Percentiles rank a stretch among this genome's conserved stretches.
phyloP scores from a whole-genome alignment of 345 rosid genomes.

The Orychophragmus violaceus region DNA sequence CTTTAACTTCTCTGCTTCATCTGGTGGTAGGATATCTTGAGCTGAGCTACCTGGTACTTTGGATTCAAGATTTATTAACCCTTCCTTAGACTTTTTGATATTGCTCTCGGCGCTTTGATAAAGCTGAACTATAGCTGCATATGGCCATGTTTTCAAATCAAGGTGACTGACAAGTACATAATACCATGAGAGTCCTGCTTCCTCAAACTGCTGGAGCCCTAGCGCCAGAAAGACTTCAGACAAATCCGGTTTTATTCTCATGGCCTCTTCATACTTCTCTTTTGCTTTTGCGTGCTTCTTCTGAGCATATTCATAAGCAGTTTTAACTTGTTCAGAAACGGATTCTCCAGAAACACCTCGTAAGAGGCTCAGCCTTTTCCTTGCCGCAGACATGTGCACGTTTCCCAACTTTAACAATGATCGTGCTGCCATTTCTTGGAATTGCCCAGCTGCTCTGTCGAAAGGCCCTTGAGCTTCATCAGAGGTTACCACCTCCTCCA shows the following conservation, averaged over 20 bases:
- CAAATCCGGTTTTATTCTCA: constrained; percentile 73
- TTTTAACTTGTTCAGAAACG: constrained; percentile 43
- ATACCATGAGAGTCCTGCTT: constrained; percentile 85
- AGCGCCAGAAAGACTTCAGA: constrained; percentile 64
- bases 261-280: constrained; percentile 64
- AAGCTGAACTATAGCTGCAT: constrained; percentile 46
- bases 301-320: constrained; percentile 54
- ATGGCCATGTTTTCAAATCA: constrained; percentile 62
- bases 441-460: constrained; percentile 62
- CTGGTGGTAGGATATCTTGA: constrained; percentile 38
- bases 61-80: constrained; percentile 53
- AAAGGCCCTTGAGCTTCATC: constrained; percentile 78
- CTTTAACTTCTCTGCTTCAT: constrained; percentile 49
- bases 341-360: constrained; percentile 56
- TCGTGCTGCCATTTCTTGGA: constrained; percentile 82
- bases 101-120: constrained; percentile 72
- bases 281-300: constrained; percentile 54
- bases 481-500: constrained; percentile 86
- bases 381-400: constrained; percentile 77
- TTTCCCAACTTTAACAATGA: constrained; percentile 91
- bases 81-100: constrained; percentile 61
- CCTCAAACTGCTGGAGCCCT: constrained; percentile 82
- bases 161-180: constrained; percentile 50
- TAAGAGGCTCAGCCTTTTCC: constrained; percentile 51
- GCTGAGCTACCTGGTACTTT: constrained; percentile 35